Conservation (phyloP, 164 flowering plant species). For the Taxillus chinensis region DNA sequence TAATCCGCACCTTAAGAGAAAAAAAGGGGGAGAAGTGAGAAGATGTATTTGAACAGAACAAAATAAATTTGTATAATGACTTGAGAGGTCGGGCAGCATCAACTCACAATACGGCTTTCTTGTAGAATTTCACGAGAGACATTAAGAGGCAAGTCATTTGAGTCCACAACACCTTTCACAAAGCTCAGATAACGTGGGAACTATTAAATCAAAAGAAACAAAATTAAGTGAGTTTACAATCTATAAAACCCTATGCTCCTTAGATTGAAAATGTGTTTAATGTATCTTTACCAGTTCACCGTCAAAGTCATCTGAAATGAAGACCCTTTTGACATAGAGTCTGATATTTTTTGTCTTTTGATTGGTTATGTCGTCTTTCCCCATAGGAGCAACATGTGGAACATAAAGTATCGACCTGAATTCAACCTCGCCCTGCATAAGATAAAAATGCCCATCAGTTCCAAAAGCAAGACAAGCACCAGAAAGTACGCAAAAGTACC, state of each 20-base stretch:
- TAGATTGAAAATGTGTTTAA: neutral
- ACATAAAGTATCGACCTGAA: conserved; percentile 88
- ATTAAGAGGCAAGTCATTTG: conserved; percentile 96
- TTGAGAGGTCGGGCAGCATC: neutral
- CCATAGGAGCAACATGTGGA: conserved; percentile 57
- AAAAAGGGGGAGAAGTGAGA: neutral
- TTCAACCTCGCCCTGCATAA: conserved; percentile 90
- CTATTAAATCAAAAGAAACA: conserved; percentile 20
- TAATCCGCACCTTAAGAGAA: conserved; percentile 69
- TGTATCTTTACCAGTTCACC: conserved; percentile 72
- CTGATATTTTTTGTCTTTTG: conserved; percentile 91
- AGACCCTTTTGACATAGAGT: conserved; percentile 86
- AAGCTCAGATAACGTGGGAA: conserved; percentile 94
- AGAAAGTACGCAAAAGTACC: neutral
- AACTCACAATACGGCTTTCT: conserved; percentile 92
- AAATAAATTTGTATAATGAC: too few species aligned
- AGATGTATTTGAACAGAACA: neutral
- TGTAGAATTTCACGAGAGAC: conserved; percentile 98
- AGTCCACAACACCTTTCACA: conserved; percentile 94
- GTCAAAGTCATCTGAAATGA: conserved; percentile 94
- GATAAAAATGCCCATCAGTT: neutral
- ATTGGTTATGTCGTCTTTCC: conserved; percentile 66
- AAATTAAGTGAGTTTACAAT: conserved; percentile 1
- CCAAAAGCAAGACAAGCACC: neutral
- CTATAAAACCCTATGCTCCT: neutral